Conservation (phyloP, 345 rosid genomes). For the Dipteronia dyeriana region DNA sequence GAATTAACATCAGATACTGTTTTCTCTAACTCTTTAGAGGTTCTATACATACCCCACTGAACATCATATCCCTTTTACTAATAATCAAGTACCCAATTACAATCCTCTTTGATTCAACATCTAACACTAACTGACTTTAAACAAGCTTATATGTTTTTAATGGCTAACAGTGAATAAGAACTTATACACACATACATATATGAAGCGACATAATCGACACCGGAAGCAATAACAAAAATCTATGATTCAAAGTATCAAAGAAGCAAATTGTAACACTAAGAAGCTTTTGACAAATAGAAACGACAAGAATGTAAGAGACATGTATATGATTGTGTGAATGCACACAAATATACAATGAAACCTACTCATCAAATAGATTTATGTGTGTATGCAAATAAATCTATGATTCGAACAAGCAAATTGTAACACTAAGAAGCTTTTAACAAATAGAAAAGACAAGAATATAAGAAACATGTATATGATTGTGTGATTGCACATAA, state of each 20-base stretch:
- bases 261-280: not conserved
- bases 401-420: not conserved
- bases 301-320: not conserved
- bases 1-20: too few relatives aligned
- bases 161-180: not conserved
- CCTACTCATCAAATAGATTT: not conserved
- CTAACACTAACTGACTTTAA: not conserved
- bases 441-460: not conserved
- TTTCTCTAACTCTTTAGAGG: too few relatives aligned
- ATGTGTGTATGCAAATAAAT: too few relatives aligned
- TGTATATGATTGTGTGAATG: not conserved
- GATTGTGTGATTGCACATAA: not conserved
- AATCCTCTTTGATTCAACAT: not conserved
- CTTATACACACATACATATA: not conserved
- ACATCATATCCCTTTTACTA: slow-evolving; percentile 1
- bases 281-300: not conserved
- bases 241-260: not conserved
- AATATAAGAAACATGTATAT: not conserved
- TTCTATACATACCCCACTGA: not conserved
- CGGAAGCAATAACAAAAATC: not conserved
- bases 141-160: not conserved
- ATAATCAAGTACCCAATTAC: not conserved
- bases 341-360: not conserved
- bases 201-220: not conserved
- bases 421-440: not conserved